Evolutionary conservation across 2,329 filamentous ascomycete species (phyloP).

Genomic region (Arthrobotrys iridis): DNA sequence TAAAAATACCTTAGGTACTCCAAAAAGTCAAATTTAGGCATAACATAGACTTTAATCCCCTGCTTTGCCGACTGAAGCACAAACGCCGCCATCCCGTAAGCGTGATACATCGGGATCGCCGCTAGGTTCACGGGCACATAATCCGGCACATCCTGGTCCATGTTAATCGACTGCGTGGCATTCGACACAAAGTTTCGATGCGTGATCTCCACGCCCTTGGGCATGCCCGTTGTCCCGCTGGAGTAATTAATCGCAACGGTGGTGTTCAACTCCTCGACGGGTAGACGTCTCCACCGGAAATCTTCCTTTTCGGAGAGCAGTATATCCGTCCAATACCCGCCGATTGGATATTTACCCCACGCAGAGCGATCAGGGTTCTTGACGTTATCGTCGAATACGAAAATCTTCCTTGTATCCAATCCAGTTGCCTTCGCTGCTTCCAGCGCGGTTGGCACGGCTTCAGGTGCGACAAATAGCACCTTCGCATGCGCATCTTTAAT

Average conservation of each 20-base stretch:
- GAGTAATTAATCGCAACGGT: constrained; percentile 81
- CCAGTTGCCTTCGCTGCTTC: constrained; percentile 72
- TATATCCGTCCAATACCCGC: constrained; percentile 73
- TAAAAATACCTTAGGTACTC: constrained; percentile 70
- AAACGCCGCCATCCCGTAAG: constrained; percentile 74
- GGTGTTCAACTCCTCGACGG: constrained; percentile 65
- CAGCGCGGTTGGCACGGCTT: constrained; percentile 70
- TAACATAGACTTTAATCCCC: constrained; percentile 77
- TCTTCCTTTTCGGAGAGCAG: constrained; percentile 67
- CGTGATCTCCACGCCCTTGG: constrained; percentile 85
- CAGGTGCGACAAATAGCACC: constrained; percentile 71
- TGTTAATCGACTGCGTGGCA: constrained; percentile 69
- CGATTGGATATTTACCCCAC: constrained; percentile 61
- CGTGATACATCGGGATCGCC: constrained; percentile 79
- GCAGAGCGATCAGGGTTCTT: constrained; percentile 44
- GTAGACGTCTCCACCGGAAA: constrained; percentile 73
- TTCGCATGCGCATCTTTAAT: constrained; percentile 75
- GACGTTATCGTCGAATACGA: constrained; percentile 70
- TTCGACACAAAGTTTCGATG: constrained; percentile 81
- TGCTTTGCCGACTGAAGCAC: constrained; percentile 69
- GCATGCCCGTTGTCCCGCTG: constrained; percentile 80
- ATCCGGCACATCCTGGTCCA: constrained; percentile 62
- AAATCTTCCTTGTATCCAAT: constrained; percentile 69
- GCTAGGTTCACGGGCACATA: constrained; percentile 53
- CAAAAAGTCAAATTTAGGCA: constrained; percentile 79